Base-by-base conservation (phyloP, 2,329 filamentous ascomycete species). In the Fonsecaea pugnacius region DNA sequence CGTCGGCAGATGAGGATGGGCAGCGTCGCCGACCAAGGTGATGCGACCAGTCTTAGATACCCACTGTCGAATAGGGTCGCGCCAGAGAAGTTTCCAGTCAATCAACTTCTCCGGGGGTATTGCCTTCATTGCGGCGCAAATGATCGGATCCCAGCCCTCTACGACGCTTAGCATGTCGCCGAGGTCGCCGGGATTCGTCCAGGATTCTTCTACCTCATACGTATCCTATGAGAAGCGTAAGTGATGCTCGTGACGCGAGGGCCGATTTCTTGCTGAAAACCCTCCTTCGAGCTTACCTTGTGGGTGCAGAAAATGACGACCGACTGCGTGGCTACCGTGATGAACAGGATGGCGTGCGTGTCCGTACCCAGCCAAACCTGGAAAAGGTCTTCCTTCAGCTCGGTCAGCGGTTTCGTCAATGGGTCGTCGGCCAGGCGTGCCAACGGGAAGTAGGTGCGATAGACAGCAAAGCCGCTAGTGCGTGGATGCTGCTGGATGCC, bases 161-260 rank as follows among this genome's bases (percentile, higher is more conserved):
- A 85, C 71, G 0, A 82, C 77, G 60, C 80, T 75, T 63, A 79
- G 76, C 0, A 84, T 83, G 51, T 85, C 83, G 46, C 80, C 78
- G 82, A 66, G 48, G 2, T 63, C 24, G 61, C 79, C 78, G 64
- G 76, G 78, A 79, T 3, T 81, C 81, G 10, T 79, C 80, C 53
- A 85, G 77, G 70, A 84, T 52, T 66, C 63, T 62, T 83, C 78
- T 61, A 85, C 84, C 67, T 85, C 80, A 64, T 80, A 79, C 60
- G 80, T 78, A 67, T 85, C 84, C 62, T 58, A 32, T 9, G 40
- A n/a, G 12, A 14, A 36, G 10, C 1, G 10, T 24, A 2, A 56
- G 30, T 18, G 1, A 33, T 10, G 30, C 21, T n/a, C n/a, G n/a
- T n/a, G n/a, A n/a, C n/a, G n/a, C n/a, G n/a, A n/a, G n/a, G n/a